phyloP scores from a whole-genome alignment of 257 asterid genomes.

The Phtheirospermum japonicum region DNA sequence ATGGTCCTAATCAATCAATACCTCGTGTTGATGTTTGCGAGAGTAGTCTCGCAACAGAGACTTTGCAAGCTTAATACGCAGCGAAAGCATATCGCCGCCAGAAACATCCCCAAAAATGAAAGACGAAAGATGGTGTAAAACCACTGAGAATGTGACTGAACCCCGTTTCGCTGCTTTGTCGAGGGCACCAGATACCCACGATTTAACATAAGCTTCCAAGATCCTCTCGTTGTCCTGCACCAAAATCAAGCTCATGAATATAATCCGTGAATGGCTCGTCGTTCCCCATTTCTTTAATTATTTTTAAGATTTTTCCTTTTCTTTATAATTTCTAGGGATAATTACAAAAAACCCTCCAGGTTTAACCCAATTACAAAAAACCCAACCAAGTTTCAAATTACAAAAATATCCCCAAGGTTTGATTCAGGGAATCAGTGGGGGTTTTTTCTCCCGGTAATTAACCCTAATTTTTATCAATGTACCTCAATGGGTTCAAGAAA shows the following conservation, averaged over 20 bases:
- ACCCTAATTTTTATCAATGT: constrained; percentile 15
- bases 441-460: not conserved
- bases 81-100: constrained; percentile 35
- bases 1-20: constrained; percentile 27
- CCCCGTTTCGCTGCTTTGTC: constrained; percentile 69
- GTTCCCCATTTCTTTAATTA: not conserved
- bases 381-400: too few species aligned
- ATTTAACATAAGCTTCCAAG: constrained; percentile 72
- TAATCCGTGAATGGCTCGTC: not conserved
- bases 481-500: constrained; percentile 95
- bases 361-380: not conserved
- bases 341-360: not conserved
- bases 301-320: not conserved
- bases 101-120: constrained; percentile 49
- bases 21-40: constrained; percentile 73
- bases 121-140: constrained; percentile 72
- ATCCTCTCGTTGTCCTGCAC: constrained; percentile 82
- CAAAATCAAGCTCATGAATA: too few species aligned
- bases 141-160: constrained; percentile 60
- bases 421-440: not conserved
- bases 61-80: constrained; percentile 67
- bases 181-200: constrained; percentile 86
- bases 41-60: constrained; percentile 71
- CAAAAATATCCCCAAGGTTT: too few species aligned
- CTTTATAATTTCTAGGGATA: not conserved